phyloP scores from a whole-genome alignment of 768 basidiomycete species.

The Lentinula lateritia region DNA sequence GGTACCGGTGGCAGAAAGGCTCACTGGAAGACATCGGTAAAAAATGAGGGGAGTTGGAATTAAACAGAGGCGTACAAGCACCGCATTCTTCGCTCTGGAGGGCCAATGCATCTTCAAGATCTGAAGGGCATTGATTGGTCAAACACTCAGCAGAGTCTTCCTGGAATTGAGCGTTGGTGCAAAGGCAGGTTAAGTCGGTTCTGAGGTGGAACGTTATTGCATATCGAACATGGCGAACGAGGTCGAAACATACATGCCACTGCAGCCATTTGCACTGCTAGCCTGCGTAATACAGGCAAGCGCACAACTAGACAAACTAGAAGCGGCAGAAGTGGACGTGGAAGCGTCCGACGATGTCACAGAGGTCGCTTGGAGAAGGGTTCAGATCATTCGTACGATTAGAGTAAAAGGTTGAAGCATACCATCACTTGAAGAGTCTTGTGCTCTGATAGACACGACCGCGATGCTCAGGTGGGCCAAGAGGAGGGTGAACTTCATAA shows the following conservation, averaged over 20 bases:
- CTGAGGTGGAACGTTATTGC: background rate
- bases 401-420: background rate
- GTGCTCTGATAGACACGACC: background rate
- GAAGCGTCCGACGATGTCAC: background rate
- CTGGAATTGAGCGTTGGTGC: slow-evolving; percentile 4
- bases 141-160: background rate
- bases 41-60: background rate
- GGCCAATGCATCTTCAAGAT: background rate
- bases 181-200: background rate
- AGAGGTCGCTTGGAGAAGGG: background rate
- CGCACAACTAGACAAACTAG: background rate
- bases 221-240: too few relatives aligned
- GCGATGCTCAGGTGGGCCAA: background rate
- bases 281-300: background rate
- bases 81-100: background rate
- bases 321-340: background rate
- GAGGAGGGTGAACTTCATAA: background rate
- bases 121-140: background rate
- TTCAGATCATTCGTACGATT: background rate
- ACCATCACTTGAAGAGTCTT: background rate
- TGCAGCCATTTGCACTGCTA: background rate
- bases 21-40: background rate
- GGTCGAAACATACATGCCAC: background rate
- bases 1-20: background rate
- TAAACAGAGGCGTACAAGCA: background rate